Evolutionary conservation across 2,329 filamentous ascomycete species (phyloP), one percentile per base, ranked within the genome.

Genomic region (Calonectria honghensis): DNA sequence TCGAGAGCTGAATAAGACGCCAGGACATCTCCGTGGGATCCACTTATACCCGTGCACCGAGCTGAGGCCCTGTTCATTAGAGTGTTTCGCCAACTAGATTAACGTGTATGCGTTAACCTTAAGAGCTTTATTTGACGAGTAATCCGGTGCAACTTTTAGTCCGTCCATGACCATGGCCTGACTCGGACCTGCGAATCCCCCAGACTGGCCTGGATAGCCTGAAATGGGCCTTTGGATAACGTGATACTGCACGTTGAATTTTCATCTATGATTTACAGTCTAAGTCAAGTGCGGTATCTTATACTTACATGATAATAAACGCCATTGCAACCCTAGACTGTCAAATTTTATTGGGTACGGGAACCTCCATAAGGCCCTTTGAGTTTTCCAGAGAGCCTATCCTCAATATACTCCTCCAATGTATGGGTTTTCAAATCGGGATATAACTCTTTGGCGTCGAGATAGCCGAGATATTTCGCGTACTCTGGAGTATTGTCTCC

Each of bases 41-140:
- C 57, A 63, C 57, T 14, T 4, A 39, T 18, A 24, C 24, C 24
- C 52, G 29, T 57, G 52, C 52, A n/a, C 29, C 18, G 7, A 41
- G 57, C 57, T 63, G 24, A 29, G 57, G 37, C 14, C 27, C 57
- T 16, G 18, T 39, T 39, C 24, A 27, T 39, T 63, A 63, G 57
- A 16, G 37, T 10, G 57, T 63, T 63, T 63, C 57, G 57, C 37
- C 37, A 63, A 14, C 57, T 31, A 41, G 24, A 63, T 63, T 63
- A 41, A 63, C 11, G 18, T 27, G 37, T 41, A 63, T 63, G 57
- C 35, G 14, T 27, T 37, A 63, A 41, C 37, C 20, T 63, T 20
- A 63, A 63, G 35, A 29, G 35, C 57, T 29, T 41, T 9, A 24
- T 29, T 41, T 39, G 35, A 37, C 27, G 32, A 41, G 57, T 63